These are phyloP conservation scores for Naganishia kalamii DNA, from an alignment of 768 basidiomycete genomes.

Conservation along the genomic window DNA sequence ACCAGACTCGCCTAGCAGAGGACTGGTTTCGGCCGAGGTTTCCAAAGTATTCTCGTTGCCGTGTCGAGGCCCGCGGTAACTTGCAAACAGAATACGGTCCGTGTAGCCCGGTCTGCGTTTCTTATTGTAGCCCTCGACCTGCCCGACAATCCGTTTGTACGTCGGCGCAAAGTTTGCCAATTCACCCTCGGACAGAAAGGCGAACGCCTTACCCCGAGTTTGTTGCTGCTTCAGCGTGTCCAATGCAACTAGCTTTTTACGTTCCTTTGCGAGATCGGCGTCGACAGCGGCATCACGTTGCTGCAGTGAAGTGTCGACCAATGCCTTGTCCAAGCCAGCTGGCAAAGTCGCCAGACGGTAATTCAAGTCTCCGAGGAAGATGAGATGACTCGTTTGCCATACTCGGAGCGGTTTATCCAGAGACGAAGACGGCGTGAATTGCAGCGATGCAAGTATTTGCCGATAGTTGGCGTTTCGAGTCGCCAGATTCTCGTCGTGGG, in stretches of 20 bases:
- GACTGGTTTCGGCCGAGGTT: conserved; percentile 30
- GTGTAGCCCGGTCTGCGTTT: conserved; percentile 85
- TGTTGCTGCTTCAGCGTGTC: conserved; percentile 51
- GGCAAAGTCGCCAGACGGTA: conserved; percentile 61
- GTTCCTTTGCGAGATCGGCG: conserved; percentile 32
- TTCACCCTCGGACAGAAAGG: conserved; percentile 73
- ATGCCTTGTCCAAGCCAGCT: conserved; percentile 43
- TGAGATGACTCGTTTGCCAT: conserved; percentile 80
- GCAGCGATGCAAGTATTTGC: conserved; percentile 70
- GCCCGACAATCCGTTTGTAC: conserved; percentile 77
- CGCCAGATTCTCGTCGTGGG: conserved; percentile 63
- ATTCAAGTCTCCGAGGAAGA: conserved; percentile 90
- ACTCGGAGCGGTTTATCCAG: conserved; percentile 55
- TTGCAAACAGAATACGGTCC: conserved; percentile 81
- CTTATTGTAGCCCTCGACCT: conserved; percentile 68
- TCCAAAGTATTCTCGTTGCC: conserved; percentile 52
- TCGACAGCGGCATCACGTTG: not conserved
- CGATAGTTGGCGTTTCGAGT: conserved; percentile 69
- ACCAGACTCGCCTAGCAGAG: not conserved
- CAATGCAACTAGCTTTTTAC: conserved; percentile 33
- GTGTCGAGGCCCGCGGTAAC: conserved; percentile 59
- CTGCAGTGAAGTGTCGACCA: conserved; percentile 48
- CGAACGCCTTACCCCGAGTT: conserved; percentile 60
- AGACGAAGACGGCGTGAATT: conserved; percentile 60
- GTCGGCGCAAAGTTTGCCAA: conserved; percentile 85